phyloP scores from a whole-genome alignment of 805 yeast species.

The Kodamaea kaohsiungensis region DNA sequence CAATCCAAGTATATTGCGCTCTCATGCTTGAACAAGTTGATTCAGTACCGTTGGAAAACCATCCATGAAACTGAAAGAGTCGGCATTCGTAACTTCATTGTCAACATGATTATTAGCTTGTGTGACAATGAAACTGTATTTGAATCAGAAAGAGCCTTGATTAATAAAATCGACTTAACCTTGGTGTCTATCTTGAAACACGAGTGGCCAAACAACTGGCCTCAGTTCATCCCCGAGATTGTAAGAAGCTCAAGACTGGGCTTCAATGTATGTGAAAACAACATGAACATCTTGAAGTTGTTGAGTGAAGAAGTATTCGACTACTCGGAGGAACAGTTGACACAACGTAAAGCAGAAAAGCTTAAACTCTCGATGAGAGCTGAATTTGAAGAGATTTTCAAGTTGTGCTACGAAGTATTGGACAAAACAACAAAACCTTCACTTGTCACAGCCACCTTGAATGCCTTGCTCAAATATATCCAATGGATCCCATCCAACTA shows the following conservation, averaged over 20 bases:
- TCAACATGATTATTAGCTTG: constrained; percentile 88
- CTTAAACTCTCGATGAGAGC: constrained; percentile 82
- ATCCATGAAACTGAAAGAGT: constrained; percentile 85
- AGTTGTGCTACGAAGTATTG: constrained; percentile 88
- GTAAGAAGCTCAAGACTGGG: constrained; percentile 82
- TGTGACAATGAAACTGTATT: constrained; percentile 81
- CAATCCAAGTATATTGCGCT: constrained; percentile 93
- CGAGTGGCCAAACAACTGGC: constrained; percentile 99
- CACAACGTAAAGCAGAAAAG: constrained; percentile 88
- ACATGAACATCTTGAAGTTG: constrained; percentile 87
- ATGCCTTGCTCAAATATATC: constrained; percentile 78
- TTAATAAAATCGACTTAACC: constrained; percentile 91
- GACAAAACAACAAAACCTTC: constrained; percentile 87
- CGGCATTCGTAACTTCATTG: constrained; percentile 92
- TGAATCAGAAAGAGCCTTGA: constrained; percentile 72
- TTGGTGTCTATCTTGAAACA: constrained; percentile 92
- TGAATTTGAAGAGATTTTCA: constrained; percentile 91
- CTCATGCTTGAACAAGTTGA: constrained; percentile 84
- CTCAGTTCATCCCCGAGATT: constrained; percentile 91
- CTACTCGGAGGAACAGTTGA: constrained; percentile 92
- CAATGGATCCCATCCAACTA: constrained; percentile 94
- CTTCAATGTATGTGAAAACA: constrained; percentile 94
- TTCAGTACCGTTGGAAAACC: constrained; percentile 91
- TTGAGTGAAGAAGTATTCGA: constrained; percentile 96
- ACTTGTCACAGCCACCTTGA: constrained; percentile 79